Base-by-base conservation (phyloP, 2,329 filamentous ascomycete species). In the Ophiostoma tasmaniense region DNA sequence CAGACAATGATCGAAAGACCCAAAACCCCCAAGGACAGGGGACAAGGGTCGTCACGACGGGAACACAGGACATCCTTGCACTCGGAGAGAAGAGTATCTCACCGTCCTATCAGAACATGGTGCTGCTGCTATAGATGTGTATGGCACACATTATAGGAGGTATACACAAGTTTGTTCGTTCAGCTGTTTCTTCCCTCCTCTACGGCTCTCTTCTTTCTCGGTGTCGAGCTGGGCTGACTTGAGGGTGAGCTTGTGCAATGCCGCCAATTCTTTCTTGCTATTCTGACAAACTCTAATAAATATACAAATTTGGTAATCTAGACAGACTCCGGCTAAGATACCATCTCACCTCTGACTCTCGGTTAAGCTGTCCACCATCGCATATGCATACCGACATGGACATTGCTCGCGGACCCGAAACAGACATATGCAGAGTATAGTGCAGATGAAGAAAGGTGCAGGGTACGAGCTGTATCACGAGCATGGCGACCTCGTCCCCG, bases 301-400 rank as follows among this genome's bases (percentile, higher is more conserved):
- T 42, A 42, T 42, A 13, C 45, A 52, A 52, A 3, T 33, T 8
- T 33, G 33, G n/a, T n/a, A n/a, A n/a, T 5, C 33, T 33, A 8
- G 33, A 33, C 8, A 33, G 5, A 33, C 33, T 33, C 33, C 33
- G 3, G 33, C 33, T 33, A 33, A 33, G n/a, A n/a, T n/a, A 33
- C 33, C 22, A 25, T 25, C 50, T 55, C 50, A 55, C 22, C 28
- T 64, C 22, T 65, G 37, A 14, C 37, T 65, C 64, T 65, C 64
- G 64, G 64, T 65, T 65, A 65, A 65, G 64, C 35, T 30, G 64
- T 45, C 64, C n/a, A 37, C 64, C 37, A 22, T 42, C 37, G 64
- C 64, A 13, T 65, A 45, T 65, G 64, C 64, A 65, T 13, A 22
- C 22, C 22, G 62, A 28, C 37, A 17, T 22, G 8, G 62, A 28